Conservation (phyloP, 768 basidiomycete genomes). For the Lactarius tabidus region DNA sequence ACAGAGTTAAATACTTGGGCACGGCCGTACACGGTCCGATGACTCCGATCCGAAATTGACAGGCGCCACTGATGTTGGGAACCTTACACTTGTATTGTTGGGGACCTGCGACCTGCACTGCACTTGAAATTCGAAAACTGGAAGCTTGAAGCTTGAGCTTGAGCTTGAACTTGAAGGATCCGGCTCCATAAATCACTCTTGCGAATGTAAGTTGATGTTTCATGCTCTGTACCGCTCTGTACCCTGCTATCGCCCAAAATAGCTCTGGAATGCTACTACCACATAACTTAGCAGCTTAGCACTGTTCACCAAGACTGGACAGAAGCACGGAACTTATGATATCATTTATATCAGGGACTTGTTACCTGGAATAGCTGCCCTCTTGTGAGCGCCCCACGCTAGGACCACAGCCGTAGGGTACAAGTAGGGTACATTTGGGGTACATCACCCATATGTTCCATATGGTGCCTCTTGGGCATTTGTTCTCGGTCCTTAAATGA, state of each 20-base stretch:
- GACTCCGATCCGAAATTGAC: neutral
- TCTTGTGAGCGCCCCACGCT: neutral
- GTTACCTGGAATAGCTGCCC: neutral
- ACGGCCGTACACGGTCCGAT: neutral
- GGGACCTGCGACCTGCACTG: too few relatives aligned
- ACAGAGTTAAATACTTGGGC: too few relatives aligned
- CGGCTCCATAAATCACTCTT: neutral
- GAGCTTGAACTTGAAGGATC: neutral
- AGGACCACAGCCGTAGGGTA: neutral
- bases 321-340: neutral
- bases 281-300: neutral
- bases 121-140: neutral
- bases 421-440: neutral
- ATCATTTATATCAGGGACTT: neutral
- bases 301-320: neutral
- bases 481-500: neutral
- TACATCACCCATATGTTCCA: neutral
- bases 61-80: neutral
- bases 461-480: neutral
- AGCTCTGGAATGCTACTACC: neutral
- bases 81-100: too few relatives aligned
- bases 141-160: neutral
- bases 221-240: too few relatives aligned
- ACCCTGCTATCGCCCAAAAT: neutral
- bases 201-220: neutral